These are phyloP conservation scores for Juglanconis sp. DNA, from an alignment of 2,329 filamentous ascomycete genomes.

Conservation along the genomic window DNA sequence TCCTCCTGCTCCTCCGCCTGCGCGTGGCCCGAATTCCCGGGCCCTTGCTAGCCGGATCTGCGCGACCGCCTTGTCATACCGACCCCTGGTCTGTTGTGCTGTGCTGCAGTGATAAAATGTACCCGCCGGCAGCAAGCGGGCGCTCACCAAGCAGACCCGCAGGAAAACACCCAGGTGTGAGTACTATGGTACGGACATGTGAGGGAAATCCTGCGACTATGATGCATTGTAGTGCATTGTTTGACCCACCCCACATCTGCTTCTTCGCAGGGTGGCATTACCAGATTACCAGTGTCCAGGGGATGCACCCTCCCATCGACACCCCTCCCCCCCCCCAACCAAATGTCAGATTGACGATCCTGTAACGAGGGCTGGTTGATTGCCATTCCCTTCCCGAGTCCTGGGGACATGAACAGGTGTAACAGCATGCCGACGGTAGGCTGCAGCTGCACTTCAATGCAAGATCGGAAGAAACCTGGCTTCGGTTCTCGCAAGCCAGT, in stretches of 20 bases:
- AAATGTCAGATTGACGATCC: background rate
- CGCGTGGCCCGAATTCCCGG: no score
- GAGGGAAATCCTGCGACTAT: background rate
- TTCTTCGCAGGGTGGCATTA: conserved; percentile 7
- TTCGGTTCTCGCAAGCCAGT: background rate
- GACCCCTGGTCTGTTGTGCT: no score
- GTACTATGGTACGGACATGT: no score
- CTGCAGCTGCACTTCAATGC: background rate
- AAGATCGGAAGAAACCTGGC: background rate
- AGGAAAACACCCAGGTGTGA: no score
- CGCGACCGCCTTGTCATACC: no score
- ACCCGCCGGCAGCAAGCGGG: background rate
- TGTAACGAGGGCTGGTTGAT: background rate
- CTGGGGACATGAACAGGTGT: background rate
- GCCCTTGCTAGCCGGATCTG: no score
- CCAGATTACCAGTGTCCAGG: background rate
- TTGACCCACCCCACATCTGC: background rate
- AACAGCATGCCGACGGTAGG: conserved; percentile 5
- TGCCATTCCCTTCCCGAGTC: background rate
- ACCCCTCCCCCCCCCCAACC: background rate
- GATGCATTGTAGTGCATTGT: conserved; percentile 9
- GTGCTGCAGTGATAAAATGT: background rate
- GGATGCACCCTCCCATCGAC: no score
- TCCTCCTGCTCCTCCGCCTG: no score
- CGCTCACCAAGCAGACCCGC: background rate